Base-by-base conservation (phyloP, 2,329 filamentous ascomycete genomes). In the Xenoacremonium recifei region DNA sequence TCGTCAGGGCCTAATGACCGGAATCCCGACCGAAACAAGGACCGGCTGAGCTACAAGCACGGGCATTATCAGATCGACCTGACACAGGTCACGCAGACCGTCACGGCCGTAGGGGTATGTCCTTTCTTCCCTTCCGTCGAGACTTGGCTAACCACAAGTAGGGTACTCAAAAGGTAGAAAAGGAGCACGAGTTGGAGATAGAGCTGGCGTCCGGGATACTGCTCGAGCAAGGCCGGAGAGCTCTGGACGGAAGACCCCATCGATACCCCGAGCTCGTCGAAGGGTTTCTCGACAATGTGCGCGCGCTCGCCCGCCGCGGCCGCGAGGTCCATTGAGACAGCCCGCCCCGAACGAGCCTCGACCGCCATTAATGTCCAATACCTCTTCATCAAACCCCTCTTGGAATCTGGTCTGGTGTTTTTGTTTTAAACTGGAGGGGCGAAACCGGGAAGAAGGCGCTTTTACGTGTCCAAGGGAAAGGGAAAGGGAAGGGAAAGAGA, bases 11-110 rank as follows among this genome's bases (percentile, higher is more conserved):
- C 53, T 50, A 64, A 41, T 51, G 72, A 59, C 57, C 70, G 58
- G 20, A 63, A 65, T 51, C 69, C 76, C 6, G 84, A 89, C 57
- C 82, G 91, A 6, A 83, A 81, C 54, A 99, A 99, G 65, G 91
- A 99, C 65, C 81, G 93, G 15, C 73, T 99, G 61, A 95, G 88
- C 60, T 99, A 99, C 67, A 84, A 77, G 9, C 95, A 97, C 62
- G 77, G 90, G 30, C 82, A 81, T 40, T 96, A 95, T 62, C 88
- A 93, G 62, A 79, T 99, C 54, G 93, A 99, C 66, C 72, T 99
- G 37, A 99, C 93, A 0, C 91, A 96, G 63, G 93, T 99, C 31
- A 86, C 82, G 10, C 76, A 74, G 37, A 59, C 59, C 5, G 52
- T 55, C 21, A 51, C 56, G 19, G 64, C 60, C 6, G 60, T 62